These are phyloP conservation scores for Teratosphaeria viscida DNA, from an alignment of 2,329 filamentous ascomycete genomes.

Conservation along the genomic window DNA sequence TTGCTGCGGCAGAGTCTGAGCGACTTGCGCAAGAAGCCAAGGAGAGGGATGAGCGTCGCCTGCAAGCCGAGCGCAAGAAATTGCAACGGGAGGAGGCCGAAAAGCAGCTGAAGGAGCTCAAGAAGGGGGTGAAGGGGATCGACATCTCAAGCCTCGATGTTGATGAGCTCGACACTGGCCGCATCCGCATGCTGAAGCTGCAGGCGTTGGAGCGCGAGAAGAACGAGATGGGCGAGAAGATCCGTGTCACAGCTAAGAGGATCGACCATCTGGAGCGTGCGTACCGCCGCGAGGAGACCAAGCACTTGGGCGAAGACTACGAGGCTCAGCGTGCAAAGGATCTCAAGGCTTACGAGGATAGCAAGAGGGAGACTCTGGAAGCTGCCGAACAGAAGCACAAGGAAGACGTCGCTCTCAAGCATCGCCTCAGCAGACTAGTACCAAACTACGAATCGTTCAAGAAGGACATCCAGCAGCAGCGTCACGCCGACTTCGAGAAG, in stretches of 20 bases:
- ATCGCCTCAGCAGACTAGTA: conserved; percentile 77
- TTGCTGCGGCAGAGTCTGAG: conserved; percentile 80
- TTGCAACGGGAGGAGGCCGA: conserved; percentile 48
- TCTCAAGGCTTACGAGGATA: conserved; percentile 65
- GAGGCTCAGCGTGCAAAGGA: conserved; percentile 71
- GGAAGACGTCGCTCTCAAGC: conserved; percentile 85
- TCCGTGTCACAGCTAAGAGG: conserved; percentile 86
- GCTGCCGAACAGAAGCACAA: conserved; percentile 83
- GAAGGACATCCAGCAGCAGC: conserved; percentile 69
- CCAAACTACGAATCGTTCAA: conserved; percentile 77
- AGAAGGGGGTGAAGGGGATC: conserved; percentile 73
- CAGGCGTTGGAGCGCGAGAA: conserved; percentile 96
- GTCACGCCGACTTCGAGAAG: conserved; percentile 92
- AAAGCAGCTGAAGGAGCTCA: conserved; percentile 90
- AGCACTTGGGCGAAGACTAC: conserved; percentile 82
- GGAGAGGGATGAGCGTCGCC: conserved; percentile 75
- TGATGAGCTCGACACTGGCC: conserved; percentile 48
- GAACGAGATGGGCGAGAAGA: conserved; percentile 84
- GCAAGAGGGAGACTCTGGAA: conserved; percentile 65
- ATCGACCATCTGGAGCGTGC: conserved; percentile 96
- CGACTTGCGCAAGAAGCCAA: conserved; percentile 86
- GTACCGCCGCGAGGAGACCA: conserved; percentile 88
- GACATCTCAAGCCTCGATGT: conserved; percentile 82
- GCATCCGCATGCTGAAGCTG: conserved; percentile 87
- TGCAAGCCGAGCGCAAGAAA: conserved; percentile 78